Evolutionary conservation across 2,329 filamentous ascomycete species (phyloP).

Genomic region (Leptographium lundbergii): DNA sequence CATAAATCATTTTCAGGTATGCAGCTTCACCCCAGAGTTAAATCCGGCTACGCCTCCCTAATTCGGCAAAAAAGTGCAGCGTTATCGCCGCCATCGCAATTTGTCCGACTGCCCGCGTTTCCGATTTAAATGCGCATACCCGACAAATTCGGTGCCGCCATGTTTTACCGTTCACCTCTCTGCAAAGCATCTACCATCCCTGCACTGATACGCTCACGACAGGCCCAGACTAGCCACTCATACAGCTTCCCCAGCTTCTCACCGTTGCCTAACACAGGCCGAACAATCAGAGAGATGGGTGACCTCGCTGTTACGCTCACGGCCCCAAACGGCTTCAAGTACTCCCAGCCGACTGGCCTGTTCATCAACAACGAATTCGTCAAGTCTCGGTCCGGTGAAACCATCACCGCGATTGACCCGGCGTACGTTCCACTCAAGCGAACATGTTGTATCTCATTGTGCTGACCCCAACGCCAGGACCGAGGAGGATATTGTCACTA

Average conservation of each 20-base stretch:
- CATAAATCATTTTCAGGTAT: too few relatives aligned
- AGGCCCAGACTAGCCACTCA: neutral
- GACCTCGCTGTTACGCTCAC: neutral
- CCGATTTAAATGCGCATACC: neutral
- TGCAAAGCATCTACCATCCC: neutral
- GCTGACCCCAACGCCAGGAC: neutral
- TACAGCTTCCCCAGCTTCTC: neutral
- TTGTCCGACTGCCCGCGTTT: neutral
- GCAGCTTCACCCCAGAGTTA: neutral
- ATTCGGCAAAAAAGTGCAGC: neutral
- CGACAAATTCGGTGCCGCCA: neutral
- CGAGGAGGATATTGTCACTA: neutral
- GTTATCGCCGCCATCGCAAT: neutral
- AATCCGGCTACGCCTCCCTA: neutral
- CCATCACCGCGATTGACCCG: constrained; percentile 3
- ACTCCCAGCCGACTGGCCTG: constrained; percentile 6
- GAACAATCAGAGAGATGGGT: neutral
- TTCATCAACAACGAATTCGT: constrained; percentile 11
- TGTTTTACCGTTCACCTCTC: neutral
- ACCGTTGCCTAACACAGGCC: neutral
- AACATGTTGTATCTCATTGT: neutral
- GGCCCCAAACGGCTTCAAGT: constrained; percentile 5
- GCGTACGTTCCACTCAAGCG: neutral
- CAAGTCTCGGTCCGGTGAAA: neutral
- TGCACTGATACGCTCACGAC: neutral